Evolutionary conservation across 192 early-diverging fungal species (phyloP), one percentile per base, ranked within the genome.

Genomic region (Obelidium mucronatum): DNA sequence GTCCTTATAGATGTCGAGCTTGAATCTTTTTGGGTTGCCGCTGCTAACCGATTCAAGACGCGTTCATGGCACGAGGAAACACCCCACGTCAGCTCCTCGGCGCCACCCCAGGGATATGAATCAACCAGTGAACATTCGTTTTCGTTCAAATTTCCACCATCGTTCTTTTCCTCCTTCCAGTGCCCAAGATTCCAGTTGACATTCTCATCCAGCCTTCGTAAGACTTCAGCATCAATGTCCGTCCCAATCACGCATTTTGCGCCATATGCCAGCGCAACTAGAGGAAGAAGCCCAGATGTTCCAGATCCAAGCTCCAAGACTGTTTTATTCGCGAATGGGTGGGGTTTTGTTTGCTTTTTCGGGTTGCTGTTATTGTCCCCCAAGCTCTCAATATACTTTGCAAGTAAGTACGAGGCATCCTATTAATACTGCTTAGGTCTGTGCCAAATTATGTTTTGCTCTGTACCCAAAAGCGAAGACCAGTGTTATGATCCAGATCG

Each of bases 251-350:
- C 48, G 40, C 37, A 48, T 48, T 67, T 24, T 8, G 66, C 66
- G 8, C 48, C 48, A 31, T n/a, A 67, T 15, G 66, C 17, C 4
- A 48, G 30, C 13, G 66, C 61, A 13, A 64, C 61, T 35, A 64
- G 24, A 0, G 61, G 61, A 4, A 67, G 30, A 13, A 52, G 40
- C 5, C 66, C 66, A 28, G 40, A 51, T 6, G 48, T 67, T 51
- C 71, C 71, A 35, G 54, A 40, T 28, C 56, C 71, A 11, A 73
- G 33, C 34, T 73, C 71, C 6, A 73, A 1, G 0, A 73, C 56
- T 17, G 54, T 26, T 28, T 58, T 60, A 22, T 24, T 48, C 6
- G 59, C 48, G 30, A 67, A 67, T 3, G 66, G 48, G 30, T 67
- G 66, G 3, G 24, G 17, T 24, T 17, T 26, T 39, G 6, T 64